Conservation (phyloP, 2,329 filamentous ascomycete genomes). For the Berkeleyomyces basicola region DNA sequence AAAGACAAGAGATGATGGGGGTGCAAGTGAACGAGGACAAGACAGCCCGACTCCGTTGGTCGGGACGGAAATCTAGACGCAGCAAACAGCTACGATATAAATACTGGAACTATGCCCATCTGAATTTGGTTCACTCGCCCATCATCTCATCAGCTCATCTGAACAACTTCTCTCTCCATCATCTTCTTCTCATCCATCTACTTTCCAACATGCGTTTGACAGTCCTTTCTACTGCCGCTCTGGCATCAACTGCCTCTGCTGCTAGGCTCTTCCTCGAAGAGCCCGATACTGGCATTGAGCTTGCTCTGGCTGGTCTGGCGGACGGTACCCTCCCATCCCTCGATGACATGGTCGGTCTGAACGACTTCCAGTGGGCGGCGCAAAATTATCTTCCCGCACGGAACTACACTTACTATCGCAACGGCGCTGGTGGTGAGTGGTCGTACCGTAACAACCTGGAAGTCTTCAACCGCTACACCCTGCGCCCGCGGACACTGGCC, state of each 20-base stretch:
- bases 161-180: neutral
- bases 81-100: too few relatives aligned
- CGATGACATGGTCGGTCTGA: slow-evolving; percentile 25
- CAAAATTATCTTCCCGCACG: slow-evolving; percentile 25
- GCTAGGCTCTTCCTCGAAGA: slow-evolving; percentile 29
- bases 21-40: too few relatives aligned
- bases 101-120: too few relatives aligned
- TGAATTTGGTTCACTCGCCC: too few relatives aligned
- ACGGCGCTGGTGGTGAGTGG: slow-evolving; percentile 33
- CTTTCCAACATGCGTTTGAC: slow-evolving; percentile 10
- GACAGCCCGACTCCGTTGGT: too few relatives aligned
- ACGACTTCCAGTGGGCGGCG: slow-evolving; percentile 34
- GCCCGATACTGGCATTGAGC: slow-evolving; percentile 30
- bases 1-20: too few relatives aligned
- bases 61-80: too few relatives aligned
- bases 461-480: slow-evolving; percentile 28
- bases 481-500: slow-evolving; percentile 26
- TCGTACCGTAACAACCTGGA: slow-evolving; percentile 35
- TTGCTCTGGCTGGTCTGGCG: slow-evolving; percentile 22
- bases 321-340: slow-evolving; percentile 9
- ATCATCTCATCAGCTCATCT: neutral
- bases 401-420: slow-evolving; percentile 33
- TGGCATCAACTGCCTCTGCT: slow-evolving; percentile 24
- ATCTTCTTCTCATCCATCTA: neutral
- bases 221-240: slow-evolving; percentile 16